These are phyloP conservation scores for Umbelopsis sp. DNA, from an alignment of 371 early-diverging fungal genomes.

Conservation along the genomic window DNA sequence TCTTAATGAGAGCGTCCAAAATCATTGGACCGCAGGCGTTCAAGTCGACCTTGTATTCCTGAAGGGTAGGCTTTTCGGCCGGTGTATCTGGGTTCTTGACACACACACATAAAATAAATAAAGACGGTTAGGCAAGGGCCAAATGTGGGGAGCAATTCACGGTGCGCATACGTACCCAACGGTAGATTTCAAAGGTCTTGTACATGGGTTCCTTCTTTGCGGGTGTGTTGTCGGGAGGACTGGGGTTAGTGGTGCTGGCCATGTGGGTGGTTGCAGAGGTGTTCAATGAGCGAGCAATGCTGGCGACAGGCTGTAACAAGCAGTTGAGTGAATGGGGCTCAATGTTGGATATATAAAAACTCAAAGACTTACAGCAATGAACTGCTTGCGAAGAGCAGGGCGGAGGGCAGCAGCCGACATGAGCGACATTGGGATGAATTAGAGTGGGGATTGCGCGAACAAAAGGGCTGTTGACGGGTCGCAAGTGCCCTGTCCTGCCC, in stretches of 20 bases:
- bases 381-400: slow-evolving; percentile 12
- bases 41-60: slow-evolving; percentile 89
- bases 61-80: slow-evolving; percentile 84
- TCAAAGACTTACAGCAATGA: slow-evolving; percentile 1
- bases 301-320: slow-evolving; percentile 1
- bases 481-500: slow-evolving; percentile 4
- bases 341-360: background rate
- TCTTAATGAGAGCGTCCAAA: slow-evolving; percentile 93
- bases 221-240: slow-evolving; percentile 27
- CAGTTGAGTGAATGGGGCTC: background rate
- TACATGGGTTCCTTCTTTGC: slow-evolving; percentile 54
- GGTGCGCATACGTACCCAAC: slow-evolving; percentile 75
- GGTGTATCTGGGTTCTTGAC: slow-evolving; percentile 87
- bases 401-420: slow-evolving; percentile 17
- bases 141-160: no score
- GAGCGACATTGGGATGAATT: background rate
- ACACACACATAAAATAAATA: background rate
- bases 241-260: slow-evolving; percentile 30
- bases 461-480: background rate
- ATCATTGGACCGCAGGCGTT: slow-evolving; percentile 94
- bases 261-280: slow-evolving; percentile 38
- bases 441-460: slow-evolving; percentile 10
- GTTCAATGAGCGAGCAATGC: slow-evolving; percentile 41
- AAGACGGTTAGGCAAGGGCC: no score
- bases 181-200: slow-evolving; percentile 85